A percentile compares a stretch with the other conserved stretches of the same genome.
phyloP scores from a whole-genome alignment of 2,329 filamentous ascomycete genomes.

The Hirsutella rhossiliensis region DNA sequence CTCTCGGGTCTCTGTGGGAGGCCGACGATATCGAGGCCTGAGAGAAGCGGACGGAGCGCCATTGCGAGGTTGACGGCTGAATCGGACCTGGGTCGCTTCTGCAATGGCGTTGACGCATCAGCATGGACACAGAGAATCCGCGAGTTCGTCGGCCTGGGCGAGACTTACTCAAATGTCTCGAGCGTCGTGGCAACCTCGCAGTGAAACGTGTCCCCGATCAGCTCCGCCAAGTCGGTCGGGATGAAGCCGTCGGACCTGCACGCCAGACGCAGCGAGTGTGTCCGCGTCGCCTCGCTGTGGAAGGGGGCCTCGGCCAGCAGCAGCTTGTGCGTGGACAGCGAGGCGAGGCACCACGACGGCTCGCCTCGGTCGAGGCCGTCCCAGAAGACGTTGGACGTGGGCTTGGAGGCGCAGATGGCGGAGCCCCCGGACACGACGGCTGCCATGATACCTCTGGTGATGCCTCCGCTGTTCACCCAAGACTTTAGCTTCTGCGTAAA shows the following conservation, averaged over 20 bases:
- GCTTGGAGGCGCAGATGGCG: background rate
- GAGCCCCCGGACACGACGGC: background rate
- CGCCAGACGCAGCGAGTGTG: background rate
- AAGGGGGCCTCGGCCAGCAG: background rate
- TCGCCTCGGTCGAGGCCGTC: background rate
- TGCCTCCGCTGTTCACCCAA: background rate
- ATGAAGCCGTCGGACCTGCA: background rate
- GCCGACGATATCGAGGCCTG: background rate
- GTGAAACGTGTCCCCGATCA: constrained; percentile 2
- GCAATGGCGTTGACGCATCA: background rate
- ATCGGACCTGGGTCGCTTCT: background rate
- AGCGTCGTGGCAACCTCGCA: background rate
- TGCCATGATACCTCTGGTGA: background rate
- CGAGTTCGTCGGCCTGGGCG: background rate
- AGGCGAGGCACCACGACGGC: background rate
- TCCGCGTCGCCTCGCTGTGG: background rate
- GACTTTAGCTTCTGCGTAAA: background rate
- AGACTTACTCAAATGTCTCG: background rate
- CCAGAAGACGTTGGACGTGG: background rate
- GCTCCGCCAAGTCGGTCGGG: background rate
- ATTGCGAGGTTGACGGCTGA: background rate
- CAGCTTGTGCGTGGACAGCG: background rate
- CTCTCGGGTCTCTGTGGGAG: background rate
- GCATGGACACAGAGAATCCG: background rate
- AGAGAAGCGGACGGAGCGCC: background rate